Base-by-base conservation (phyloP, 257 asterid species). In the Thymus quinquecostatus region DNA sequence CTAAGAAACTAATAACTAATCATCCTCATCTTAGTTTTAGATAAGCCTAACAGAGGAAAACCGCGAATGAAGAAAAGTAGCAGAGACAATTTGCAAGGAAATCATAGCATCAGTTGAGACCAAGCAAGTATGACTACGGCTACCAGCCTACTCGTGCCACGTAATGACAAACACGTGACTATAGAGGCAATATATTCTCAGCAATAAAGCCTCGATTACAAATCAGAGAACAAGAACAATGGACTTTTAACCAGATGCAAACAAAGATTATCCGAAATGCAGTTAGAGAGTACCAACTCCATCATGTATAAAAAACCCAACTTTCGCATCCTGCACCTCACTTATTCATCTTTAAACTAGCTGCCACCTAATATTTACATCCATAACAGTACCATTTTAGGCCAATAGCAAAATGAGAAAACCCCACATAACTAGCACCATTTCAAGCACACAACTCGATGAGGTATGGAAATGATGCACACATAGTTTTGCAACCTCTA, bases 371-470 rank as follows among this genome's bases (percentile, higher is more conserved):
- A 33, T 40, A 55, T 32, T 70, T n/a, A 48, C 75, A 29, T 30
- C 12, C 64, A 64, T 65, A 69, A 49, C 29, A 30, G 45, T 33
- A 55, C 44, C 55, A 13, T n/a, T 49, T 34, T 49, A 43, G 45
- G 71, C 44, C 33, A 49, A 44, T 29, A n/a, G 56, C 29, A 2
- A 57, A 60, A 63, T 30, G 30, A 58, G 11, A 34, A 21, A 32
- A 33, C 21, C 28, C 51, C 38, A 13, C 30, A 63, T 36, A 48
- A 68, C 41, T 21, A 36, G 55, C 10, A 49, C 13, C 53, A 53
- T 66, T 34, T 58, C 49, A 36, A 54, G 66, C 73, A 57, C 63
- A 38, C 57, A 79, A 66, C 59, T 64, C 78, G 28, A 44, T 47
- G 65, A 30, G 66, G 30, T 56, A 8, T 8, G 30, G 40, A 53